Evolutionary conservation across 2,329 filamentous ascomycete genomes (phyloP), one percentile per base, ranked within the genome.

Genomic region (Diaporthe sp.): DNA sequence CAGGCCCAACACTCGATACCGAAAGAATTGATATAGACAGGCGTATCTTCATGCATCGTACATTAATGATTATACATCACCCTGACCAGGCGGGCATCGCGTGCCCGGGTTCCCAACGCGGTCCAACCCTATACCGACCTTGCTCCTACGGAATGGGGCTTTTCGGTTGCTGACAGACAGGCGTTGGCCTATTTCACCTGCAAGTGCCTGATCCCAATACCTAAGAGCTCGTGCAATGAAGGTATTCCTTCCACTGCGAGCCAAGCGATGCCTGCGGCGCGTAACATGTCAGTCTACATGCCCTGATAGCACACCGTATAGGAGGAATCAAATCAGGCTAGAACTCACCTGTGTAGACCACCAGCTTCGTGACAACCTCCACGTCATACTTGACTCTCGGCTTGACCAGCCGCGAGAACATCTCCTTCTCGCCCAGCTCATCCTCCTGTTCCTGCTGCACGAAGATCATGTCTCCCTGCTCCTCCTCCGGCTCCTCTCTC

Each of bases 301-400:
- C 31, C 10, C 28, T 42, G 49, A 20, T 13, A 17, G 13, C 20
- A 63, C 71, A 72, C 74, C 65, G 55, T 49, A 37, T 67, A 31
- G 39, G 20, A 51, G 31, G 15, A 2, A 42, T 28, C 63, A 28
- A 9, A 22, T 25, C 65, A 39, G 2, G 25, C 34, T 17, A 44
- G 58, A 22, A 85, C 92, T 84, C 86, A 95, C 96, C 97, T 76
- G 94, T 90, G 86, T 99, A 99, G 34, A 99, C 95, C 80, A 99
- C 94, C 76, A 99, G 85, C 85, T 98, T 98, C 7, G 97, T 98
- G 51, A 99, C 94, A 53, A 99, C 96, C 84, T 99, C 97, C n/a
- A 98, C 96, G 85, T 99, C 97, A 82, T 98, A 99, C 80, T 96
- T 90, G 76, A 98, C 96, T 79, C 97, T 92, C 67, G 97, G 95